Evolutionary conservation across 2,329 filamentous ascomycete species (phyloP).

Genomic region (Talaromyces sp.): DNA sequence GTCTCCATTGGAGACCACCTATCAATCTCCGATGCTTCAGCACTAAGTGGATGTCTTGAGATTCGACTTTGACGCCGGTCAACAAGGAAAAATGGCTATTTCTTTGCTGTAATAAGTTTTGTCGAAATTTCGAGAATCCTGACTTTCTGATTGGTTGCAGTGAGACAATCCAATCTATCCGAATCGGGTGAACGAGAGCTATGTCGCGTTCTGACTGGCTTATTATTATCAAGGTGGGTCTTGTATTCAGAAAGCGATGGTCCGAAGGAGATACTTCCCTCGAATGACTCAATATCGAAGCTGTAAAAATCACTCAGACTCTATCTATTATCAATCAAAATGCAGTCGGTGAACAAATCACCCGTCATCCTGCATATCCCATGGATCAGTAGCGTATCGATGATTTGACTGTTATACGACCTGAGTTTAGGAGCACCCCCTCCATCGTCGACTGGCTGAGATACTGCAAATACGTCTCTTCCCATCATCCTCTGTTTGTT

Average conservation of each 20-base stretch:
- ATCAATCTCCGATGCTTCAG: too few relatives aligned
- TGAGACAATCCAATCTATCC: background rate
- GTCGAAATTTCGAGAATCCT: background rate
- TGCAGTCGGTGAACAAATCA: background rate
- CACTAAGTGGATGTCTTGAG: background rate
- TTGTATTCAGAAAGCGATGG: background rate
- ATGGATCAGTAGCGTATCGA: constrained; percentile 23
- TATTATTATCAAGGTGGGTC: background rate
- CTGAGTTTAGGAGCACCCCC: constrained; percentile 25
- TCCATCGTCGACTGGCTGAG: constrained; percentile 23
- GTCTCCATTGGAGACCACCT: too few relatives aligned
- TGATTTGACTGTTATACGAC: constrained; percentile 26
- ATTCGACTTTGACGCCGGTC: background rate
- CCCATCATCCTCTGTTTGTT: constrained; percentile 16
- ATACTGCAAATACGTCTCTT: constrained; percentile 22
- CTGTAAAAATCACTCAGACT: too few relatives aligned
- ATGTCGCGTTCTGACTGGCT: background rate
- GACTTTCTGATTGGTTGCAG: background rate
- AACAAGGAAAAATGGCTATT: background rate
- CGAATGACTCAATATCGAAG: background rate
- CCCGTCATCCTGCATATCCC: constrained; percentile 16
- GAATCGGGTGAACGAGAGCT: background rate
- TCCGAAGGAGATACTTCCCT: background rate
- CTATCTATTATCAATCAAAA: background rate
- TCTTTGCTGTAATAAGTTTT: background rate